phyloP scores from a whole-genome alignment of 768 basidiomycete species.

The Astraeus odoratus region DNA sequence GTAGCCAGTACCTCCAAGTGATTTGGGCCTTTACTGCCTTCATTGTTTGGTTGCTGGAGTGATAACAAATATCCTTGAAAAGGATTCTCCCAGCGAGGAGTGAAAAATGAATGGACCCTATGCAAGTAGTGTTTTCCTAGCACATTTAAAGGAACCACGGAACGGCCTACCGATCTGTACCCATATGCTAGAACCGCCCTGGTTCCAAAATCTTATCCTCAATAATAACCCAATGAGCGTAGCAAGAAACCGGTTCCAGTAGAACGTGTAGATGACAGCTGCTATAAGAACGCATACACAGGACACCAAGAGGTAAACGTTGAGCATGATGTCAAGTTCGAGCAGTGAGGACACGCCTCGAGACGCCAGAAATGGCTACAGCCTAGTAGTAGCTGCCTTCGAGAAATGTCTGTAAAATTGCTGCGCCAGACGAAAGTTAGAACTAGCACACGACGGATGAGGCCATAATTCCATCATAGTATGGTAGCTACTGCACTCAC shows the following conservation, averaged over 20 bases:
- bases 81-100: slow-evolving; percentile 81
- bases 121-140: slow-evolving; percentile 2
- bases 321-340: slow-evolving; percentile 38
- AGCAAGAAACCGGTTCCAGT: slow-evolving; percentile 82
- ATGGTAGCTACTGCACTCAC: no score
- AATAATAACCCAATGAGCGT: slow-evolving; percentile 57
- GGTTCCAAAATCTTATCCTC: slow-evolving; percentile 73
- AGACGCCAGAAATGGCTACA: neutral
- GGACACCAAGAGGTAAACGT: slow-evolving; percentile 52
- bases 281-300: slow-evolving; percentile 51
- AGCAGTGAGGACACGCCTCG: no score
- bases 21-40: slow-evolving; percentile 78
- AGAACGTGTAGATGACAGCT: slow-evolving; percentile 76
- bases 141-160: neutral
- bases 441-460: no score
- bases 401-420: no score
- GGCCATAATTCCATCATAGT: no score
- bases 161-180: slow-evolving; percentile 62
- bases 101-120: slow-evolving; percentile 91
- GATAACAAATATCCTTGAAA: slow-evolving; percentile 81
- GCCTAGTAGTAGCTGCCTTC: no score
- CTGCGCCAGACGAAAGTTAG: no score
- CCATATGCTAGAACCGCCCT: slow-evolving; percentile 72
- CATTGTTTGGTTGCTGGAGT: slow-evolving; percentile 89
- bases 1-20: slow-evolving; percentile 93